Percentiles rank a stretch among this genome's conserved stretches.
Conservation (phyloP, 495 filamentous ascomycete genomes). For the Penicillium angulare region DNA sequence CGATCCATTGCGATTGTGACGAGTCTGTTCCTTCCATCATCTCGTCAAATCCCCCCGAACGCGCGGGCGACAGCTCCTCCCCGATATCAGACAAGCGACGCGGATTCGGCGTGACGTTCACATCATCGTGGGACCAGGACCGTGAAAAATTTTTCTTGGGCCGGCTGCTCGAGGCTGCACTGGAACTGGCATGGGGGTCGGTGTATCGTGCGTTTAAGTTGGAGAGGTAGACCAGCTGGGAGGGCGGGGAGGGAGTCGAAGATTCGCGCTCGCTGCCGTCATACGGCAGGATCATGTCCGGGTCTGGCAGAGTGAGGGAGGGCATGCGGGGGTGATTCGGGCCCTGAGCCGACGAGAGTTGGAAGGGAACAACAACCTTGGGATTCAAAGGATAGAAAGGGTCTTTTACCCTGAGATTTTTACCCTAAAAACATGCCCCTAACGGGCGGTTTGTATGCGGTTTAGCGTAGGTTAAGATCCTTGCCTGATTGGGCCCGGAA, state of each 20-base stretch:
- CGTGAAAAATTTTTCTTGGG: slow-evolving; percentile 41
- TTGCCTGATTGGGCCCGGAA: slow-evolving; percentile 24
- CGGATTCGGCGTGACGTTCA: slow-evolving; percentile 47
- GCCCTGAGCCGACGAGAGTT: slow-evolving; percentile 10
- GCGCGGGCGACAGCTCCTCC: slow-evolving; percentile 50
- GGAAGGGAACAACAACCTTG: neutral
- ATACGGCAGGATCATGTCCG: slow-evolving; percentile 86
- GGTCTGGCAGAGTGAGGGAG: slow-evolving; percentile 87
- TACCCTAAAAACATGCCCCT: slow-evolving; percentile 23
- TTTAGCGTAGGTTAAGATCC: slow-evolving; percentile 28
- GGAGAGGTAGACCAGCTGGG: slow-evolving; percentile 39
- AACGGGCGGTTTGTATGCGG: slow-evolving; percentile 16
- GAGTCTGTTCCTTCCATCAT: slow-evolving; percentile 8
- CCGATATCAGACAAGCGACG: slow-evolving; percentile 72
- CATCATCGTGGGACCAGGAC: slow-evolving; percentile 50
- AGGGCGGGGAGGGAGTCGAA: slow-evolving; percentile 48
- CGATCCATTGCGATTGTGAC: slow-evolving; percentile 14
- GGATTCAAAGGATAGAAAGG: slow-evolving; percentile 7
- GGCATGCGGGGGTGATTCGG: slow-evolving; percentile 32
- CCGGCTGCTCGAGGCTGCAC: slow-evolving; percentile 9
- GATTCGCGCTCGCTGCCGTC: slow-evolving; percentile 56
- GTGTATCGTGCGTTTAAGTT: slow-evolving; percentile 32
- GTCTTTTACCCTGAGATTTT: neutral
- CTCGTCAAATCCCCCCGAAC: slow-evolving; percentile 18
- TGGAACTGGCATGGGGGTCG: slow-evolving; percentile 12